Percentiles rank a stretch among this genome's conserved stretches.
Conservation (phyloP, 106 monocot species). For the Chionographis japonica region DNA sequence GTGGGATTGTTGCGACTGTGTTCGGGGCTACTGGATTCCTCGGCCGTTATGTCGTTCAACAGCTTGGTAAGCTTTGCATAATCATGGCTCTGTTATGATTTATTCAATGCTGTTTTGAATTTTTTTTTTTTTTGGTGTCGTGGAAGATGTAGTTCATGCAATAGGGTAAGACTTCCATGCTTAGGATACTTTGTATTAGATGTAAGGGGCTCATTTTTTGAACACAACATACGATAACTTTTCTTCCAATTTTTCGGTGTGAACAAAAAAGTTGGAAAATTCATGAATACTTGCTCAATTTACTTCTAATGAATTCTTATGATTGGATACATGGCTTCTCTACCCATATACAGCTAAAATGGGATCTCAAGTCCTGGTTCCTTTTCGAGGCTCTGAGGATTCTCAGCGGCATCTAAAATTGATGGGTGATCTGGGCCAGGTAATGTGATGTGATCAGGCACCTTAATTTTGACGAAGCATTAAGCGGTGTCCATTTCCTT, state of each 20-base stretch:
- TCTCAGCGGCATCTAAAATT: slow-evolving; percentile 90
- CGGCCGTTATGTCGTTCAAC: slow-evolving; percentile 97
- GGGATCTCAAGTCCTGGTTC: slow-evolving; percentile 98
- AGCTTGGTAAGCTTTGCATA: slow-evolving; percentile 61
- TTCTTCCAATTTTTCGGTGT: too few species aligned
- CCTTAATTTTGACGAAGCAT: too few species aligned
- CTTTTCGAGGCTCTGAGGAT: slow-evolving; percentile 98
- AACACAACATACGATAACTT: too few species aligned
- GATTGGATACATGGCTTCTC: background rate
- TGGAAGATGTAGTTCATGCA: background rate
- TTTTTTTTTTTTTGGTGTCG: background rate
- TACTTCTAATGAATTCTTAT: too few species aligned
- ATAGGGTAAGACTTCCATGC: too few species aligned
- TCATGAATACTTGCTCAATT: too few species aligned
- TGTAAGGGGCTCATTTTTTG: too few species aligned
- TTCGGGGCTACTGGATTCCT: slow-evolving; percentile 99
- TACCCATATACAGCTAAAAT: slow-evolving; percentile 71
- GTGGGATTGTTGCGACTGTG: slow-evolving; percentile 94
- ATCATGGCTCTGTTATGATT: background rate
- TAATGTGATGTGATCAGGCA: slow-evolving; percentile 6
- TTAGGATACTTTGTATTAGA: too few species aligned
- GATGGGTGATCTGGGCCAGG: slow-evolving; percentile 99
- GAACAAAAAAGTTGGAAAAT: too few species aligned
- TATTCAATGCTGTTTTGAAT: background rate
- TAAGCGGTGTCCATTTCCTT: background rate